Evolutionary conservation across 441 rosid species (phyloP), one percentile per base, ranked within the genome.

Genomic region (Erodium moschatum): DNA sequence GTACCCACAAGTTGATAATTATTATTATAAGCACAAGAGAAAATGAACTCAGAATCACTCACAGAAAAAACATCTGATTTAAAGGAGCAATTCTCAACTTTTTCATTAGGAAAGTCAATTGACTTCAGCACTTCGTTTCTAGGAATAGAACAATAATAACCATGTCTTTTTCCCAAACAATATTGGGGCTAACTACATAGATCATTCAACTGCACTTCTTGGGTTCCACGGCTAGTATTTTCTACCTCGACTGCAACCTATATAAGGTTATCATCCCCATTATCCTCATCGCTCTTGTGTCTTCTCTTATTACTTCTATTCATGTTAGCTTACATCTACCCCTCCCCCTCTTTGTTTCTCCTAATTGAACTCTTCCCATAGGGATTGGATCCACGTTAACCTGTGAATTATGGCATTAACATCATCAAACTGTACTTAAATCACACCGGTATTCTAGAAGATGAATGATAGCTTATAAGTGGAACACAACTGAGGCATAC

Each of bases 31-130:
- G 56, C 52, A 46, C 15, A n/a, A 66, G 46, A 27, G 6, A 12
- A 64, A 6, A 29, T 76, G 4, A 72, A 64, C 8, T 35, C 1
- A 71, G 67, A 18, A 65, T n/a, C 38, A 64, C 35, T 50, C 5
- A n/a, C 27, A 56, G 11, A 6, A 42, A 42, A 42, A 42, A 8
- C 2, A 42, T 42, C 48, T 9, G 13, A 42, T 42, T 42, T 1
- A 12, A 42, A 42, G 48, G 31, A 29, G 31, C 31, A 29, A 29
- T 29, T 29, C 31, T 29, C 3, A 29, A 29, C 31, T 29, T 29
- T 29, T 29, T 29, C 31, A 29, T 2, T 1, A 29, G 31, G 31
- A 29, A 29, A 29, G 31, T 3, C 31, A 29, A 29, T 4, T 29
- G 31, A 29, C 31, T 29, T 29, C 31, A 29, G 31, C 31, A 29